Conservation (phyloP, 495 filamentous ascomycete species). For the Xylaria longipes region DNA sequence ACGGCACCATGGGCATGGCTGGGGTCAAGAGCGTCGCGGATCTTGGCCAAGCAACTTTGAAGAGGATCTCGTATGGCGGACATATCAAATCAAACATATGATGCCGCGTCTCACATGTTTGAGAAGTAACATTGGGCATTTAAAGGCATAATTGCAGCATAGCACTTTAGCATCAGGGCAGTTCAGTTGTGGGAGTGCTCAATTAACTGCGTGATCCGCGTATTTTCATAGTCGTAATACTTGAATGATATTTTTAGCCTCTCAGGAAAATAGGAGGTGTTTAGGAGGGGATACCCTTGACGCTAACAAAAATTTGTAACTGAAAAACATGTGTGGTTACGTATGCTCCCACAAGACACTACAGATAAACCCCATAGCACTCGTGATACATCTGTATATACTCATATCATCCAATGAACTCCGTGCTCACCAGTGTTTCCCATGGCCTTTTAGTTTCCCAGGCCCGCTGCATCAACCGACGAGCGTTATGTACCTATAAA, state of each 20-base stretch:
- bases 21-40: slow-evolving; percentile 54
- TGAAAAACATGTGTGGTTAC: neutral
- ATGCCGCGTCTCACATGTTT: neutral
- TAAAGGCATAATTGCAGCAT: neutral
- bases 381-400: slow-evolving; percentile 3
- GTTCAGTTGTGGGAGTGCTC: neutral
- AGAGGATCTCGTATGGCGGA: slow-evolving; percentile 59
- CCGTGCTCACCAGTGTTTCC: slow-evolving; percentile 68
- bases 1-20: slow-evolving; percentile 34
- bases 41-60: slow-evolving; percentile 57
- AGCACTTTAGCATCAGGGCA: neutral
- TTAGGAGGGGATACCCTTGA: slow-evolving; percentile 9
- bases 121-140: neutral
- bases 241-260: slow-evolving; percentile 10
- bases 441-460: slow-evolving; percentile 69
- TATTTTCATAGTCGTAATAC: neutral
- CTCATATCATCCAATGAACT: slow-evolving; percentile 63
- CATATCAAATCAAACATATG: slow-evolving; percentile 50
- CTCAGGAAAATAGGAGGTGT: slow-evolving; percentile 1
- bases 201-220: neutral
- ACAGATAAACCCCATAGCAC: neutral
- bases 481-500: slow-evolving; percentile 61
- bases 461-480: slow-evolving; percentile 68
- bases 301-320: neutral
- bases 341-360: neutral